phyloP scores from a whole-genome alignment of 1,284 basidiomycete species.

The Apiotrichum siamense region DNA sequence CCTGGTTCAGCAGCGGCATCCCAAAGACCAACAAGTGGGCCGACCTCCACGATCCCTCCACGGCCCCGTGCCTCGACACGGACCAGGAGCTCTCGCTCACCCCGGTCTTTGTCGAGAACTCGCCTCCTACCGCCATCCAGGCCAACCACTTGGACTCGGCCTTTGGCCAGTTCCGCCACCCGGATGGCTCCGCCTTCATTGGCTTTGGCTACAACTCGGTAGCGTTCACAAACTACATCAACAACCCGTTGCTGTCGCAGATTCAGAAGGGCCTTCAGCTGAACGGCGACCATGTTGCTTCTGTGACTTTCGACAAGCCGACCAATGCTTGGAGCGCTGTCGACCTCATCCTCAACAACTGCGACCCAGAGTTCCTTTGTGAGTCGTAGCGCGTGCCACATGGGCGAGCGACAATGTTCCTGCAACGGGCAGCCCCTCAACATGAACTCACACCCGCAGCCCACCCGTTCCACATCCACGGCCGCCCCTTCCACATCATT shows the following conservation, averaged over 20 bases:
- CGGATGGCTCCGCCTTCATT: slow-evolving; percentile 15
- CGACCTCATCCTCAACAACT: slow-evolving; percentile 40
- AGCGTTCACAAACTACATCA: slow-evolving; percentile 29
- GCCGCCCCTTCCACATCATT: slow-evolving; percentile 30
- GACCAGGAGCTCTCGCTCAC: slow-evolving; percentile 23
- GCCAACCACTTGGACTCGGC: slow-evolving; percentile 20
- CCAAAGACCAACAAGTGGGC: slow-evolving; percentile 23
- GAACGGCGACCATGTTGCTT: slow-evolving; percentile 17
- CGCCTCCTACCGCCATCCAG: slow-evolving; percentile 15
- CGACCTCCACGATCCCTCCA: slow-evolving; percentile 5
- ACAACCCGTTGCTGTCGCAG: slow-evolving; percentile 36
- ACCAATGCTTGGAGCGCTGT: slow-evolving; percentile 15
- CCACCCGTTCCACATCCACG: slow-evolving; percentile 44
- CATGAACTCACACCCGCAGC: slow-evolving; percentile 3
- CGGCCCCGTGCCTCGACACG: slow-evolving; percentile 18
- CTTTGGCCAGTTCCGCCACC: slow-evolving; percentile 20
- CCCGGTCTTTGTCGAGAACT: slow-evolving; percentile 28
- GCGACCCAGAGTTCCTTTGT: slow-evolving; percentile 25
- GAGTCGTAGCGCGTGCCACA: no score
- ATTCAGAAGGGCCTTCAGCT: slow-evolving; percentile 19
- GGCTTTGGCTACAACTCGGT: slow-evolving; percentile 35
- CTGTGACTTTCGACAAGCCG: slow-evolving; percentile 18
- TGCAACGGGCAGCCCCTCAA: no score
- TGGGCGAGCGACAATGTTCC: no score
- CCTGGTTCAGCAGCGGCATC: slow-evolving; percentile 3